Evolutionary conservation across 139 green algal genomes (phyloP).

Genomic region (Chlorella sorokiniana): DNA sequence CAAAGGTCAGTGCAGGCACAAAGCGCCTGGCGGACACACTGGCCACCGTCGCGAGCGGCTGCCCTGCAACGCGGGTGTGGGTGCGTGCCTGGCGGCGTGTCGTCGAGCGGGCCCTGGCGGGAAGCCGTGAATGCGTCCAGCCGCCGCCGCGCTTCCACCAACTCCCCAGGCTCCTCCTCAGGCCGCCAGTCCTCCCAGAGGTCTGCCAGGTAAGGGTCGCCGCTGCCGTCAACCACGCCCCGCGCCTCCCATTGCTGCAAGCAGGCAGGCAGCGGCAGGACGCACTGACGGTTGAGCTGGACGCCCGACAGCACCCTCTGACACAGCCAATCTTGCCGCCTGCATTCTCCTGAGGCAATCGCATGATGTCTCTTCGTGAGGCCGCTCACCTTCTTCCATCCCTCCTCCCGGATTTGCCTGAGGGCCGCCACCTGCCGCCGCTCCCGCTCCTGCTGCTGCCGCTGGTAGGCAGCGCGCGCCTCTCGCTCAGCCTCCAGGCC

Average conservation of each 20-base stretch:
- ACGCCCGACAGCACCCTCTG: background rate
- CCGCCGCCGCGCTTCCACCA: slow-evolving; percentile 45
- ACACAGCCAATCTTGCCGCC: no score
- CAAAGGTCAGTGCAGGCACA: no score
- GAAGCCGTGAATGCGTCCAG: slow-evolving; percentile 33
- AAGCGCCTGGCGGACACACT: no score
- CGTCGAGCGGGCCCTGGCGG: background rate
- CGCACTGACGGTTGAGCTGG: background rate
- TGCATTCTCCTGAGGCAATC: no score
- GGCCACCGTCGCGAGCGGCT: no score
- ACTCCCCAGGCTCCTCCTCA: slow-evolving; percentile 55
- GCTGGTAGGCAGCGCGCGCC: slow-evolving; percentile 59
- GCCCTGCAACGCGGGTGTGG: no score
- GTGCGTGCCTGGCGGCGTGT: background rate
- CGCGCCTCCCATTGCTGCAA: slow-evolving; percentile 64
- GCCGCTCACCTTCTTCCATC: slow-evolving; percentile 67
- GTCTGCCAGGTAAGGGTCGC: slow-evolving; percentile 77
- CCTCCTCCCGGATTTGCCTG: slow-evolving; percentile 61
- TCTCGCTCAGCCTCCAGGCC: slow-evolving; percentile 80
- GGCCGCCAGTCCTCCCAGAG: slow-evolving; percentile 36
- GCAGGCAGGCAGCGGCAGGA: background rate
- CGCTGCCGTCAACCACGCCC: slow-evolving; percentile 73
- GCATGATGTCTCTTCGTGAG: no score
- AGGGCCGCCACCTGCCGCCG: slow-evolving; percentile 75
- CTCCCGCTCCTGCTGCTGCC: slow-evolving; percentile 57